Evolutionary conservation across 169 alveolate species (phyloP), one percentile per base, ranked within the genome.

Genomic region (Babesia bovis): DNA sequence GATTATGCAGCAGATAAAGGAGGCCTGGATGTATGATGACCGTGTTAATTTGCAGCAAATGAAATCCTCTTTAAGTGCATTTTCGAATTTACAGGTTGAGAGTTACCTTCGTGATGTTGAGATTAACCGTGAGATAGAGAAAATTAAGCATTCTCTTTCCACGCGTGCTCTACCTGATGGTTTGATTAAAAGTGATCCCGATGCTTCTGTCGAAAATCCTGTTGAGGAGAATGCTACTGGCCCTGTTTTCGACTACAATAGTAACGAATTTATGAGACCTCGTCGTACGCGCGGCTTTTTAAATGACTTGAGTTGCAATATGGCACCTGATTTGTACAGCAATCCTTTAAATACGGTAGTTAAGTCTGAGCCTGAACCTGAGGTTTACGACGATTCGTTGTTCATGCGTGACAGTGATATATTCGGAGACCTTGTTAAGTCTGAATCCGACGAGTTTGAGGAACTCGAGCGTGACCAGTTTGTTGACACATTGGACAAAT

Each of bases 111-210:
- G 93, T 53, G 90, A 87, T 67, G 79, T 90, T 13, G 89, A 83
- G 25, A 91, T 91, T 2, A 91, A 89, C 33, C 87, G 84, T 30
- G 95, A 91, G 83, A 90, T 91, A n/a, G 95, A 91, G 63, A 84
- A 68, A 51, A 61, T 91, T 53, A 91, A 89, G 49, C 85, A 69
- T 12, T 79, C 75, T 28, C 76, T 84, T 85, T 84, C 91, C 0
- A 79, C 68, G 44, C 85, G 90, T 36, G 47, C 42, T 6, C 4
- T 13, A 17, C 52, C 51, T 1, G 30, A 17, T 21, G 71, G 71
- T 41, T 7, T 7, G 1, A 1, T 63, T 10, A 63, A 63, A 50
- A 63, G n/a, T 25, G 73, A 63, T 1, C 25, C 35, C 26, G 53
- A 19, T 38, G n/a, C 26, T 40, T n/a, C 41, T 28, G 5, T 52